Conservation (phyloP, 1,284 basidiomycete genomes). For the Cystobasidium sp. region DNA sequence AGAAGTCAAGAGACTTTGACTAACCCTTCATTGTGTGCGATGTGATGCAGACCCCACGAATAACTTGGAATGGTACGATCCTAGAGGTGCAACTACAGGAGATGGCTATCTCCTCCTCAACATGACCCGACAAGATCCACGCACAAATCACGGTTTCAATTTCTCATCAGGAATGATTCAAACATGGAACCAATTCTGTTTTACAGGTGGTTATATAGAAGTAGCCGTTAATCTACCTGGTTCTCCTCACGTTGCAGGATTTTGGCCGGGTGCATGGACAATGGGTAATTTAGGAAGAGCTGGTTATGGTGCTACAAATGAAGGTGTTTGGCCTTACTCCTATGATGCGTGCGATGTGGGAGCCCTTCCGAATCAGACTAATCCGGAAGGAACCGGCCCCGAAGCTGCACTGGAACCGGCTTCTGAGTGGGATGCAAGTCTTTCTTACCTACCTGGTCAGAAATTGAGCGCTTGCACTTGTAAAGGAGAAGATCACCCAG, state of each 20-base stretch:
- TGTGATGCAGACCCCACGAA: slow-evolving; percentile 18
- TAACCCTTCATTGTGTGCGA: neutral
- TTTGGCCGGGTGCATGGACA: slow-evolving; percentile 67
- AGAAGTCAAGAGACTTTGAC: neutral
- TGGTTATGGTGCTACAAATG: slow-evolving; percentile 74
- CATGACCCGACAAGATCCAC: slow-evolving; percentile 29
- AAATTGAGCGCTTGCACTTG: slow-evolving; percentile 60
- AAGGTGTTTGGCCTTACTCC: slow-evolving; percentile 79
- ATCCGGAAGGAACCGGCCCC: slow-evolving; percentile 51
- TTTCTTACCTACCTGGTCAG: slow-evolving; percentile 61
- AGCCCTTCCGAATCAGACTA: slow-evolving; percentile 77
- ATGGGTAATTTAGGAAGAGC: slow-evolving; percentile 84
- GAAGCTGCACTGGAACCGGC: slow-evolving; percentile 45
- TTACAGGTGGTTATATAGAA: slow-evolving; percentile 78
- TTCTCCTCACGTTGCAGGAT: slow-evolving; percentile 59
- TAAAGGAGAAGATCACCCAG: slow-evolving; percentile 58
- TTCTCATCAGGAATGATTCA: slow-evolving; percentile 40
- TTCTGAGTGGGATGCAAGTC: slow-evolving; percentile 40
- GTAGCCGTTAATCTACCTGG: slow-evolving; percentile 80
- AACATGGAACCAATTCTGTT: slow-evolving; percentile 57
- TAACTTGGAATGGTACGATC: slow-evolving; percentile 38
- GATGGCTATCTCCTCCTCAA: slow-evolving; percentile 36
- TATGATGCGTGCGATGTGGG: slow-evolving; percentile 76
- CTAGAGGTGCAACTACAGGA: slow-evolving; percentile 28
- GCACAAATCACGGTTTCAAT: slow-evolving; percentile 33